Base-by-base conservation (phyloP, 2,329 filamentous ascomycete genomes). In the Aspergillus novoparasiticus region DNA sequence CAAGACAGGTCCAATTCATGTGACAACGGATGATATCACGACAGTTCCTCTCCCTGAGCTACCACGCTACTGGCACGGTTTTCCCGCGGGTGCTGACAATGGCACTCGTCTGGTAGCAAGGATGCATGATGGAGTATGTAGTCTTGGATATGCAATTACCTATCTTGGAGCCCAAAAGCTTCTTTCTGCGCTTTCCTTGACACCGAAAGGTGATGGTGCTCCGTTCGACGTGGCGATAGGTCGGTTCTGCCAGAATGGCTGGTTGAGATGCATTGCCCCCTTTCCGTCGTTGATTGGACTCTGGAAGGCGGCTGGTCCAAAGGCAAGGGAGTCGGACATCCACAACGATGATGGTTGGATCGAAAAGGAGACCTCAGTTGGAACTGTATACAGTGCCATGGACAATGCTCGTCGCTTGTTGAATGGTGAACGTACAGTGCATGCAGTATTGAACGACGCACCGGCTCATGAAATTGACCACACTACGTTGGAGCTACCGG, bases 151-250 rank as follows among this genome's bases (percentile, higher is more conserved):
- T 30, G 58, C 58, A 2, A 12, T 60, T 5, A 46, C 39, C 2
- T 48, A 46, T 10, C n/a, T n/a, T 30, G 58, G 39, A 10, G 58
- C 58, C 11, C 58, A 60, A 51, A 56, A 60, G 9, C n/a, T 60
- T 30, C 51, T 60, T 4, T 39, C 58, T 5, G 51, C 30, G 14
- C 4, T 60, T 11, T 60, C 58, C 1, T 51, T 60, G 5, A 21
- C 51, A 4, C 58, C 58, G 45, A 4, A 21, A 9, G 51, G 50
- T 16, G 50, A 56, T 14, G 21, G 28, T 9, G 23, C 46, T 26
- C 26, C 48, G 6, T 56, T 48, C 14, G 58, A 60, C 28, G 39
- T 60, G 3, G n/a, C 56, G 12, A 16, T 60, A 5, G 51, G 58
- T 6, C 26, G 58, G 26, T 28, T 50, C 3, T 56, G 58, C 23